Base-by-base conservation (phyloP, 2,329 filamentous ascomycete species). In the Calonectria leucothoes region DNA sequence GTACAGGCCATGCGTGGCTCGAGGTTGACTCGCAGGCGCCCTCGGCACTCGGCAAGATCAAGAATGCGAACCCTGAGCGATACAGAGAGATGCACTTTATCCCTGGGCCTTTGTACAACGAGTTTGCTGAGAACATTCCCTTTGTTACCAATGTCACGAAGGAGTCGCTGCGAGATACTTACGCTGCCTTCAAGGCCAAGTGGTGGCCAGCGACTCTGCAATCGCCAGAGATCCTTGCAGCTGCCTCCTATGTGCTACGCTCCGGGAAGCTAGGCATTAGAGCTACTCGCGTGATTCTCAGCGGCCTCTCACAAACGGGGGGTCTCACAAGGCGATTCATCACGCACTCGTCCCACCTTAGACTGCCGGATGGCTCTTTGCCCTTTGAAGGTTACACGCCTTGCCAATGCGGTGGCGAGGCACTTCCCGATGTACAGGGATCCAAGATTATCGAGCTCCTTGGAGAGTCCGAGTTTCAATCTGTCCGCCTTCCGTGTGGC, bases 131-230 rank as follows among this genome's bases (percentile, higher is more conserved):
- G 10, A 74, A 61, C 25, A 77, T 75, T 33, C 74, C 75, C 11
- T 75, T 74, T 42, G 37, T 61, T 6, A 59, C 71, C 2, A 20
- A 69, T 68, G 63, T 49, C 7, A 69, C 73, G 1, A 76, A 76
- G 37, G 75, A 76, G 29, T 42, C 63, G 12, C 71, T 76, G 3
- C 64, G 65, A 1, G 69, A 72, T 33, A 69, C 68, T 12, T 76
- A 76, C 66, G 35, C 33, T 25, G 25, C 15, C 12, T 76, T 76
- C 69, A 76, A 76, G 48, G 45, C 73, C 8, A 55, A 70, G 48
- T 76, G 75, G 74, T 77, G 75, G 75, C 74, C 75, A 2, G 75
- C 75, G 31, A 77, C 74, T 4, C 15, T 48, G 2, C 75, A 77
- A 35, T 77, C 71, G 5, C 74, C 71, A 4, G 74, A 77, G 39